phyloP scores from a whole-genome alignment of 139 green algal species.

The Chlorella ohadii region DNA sequence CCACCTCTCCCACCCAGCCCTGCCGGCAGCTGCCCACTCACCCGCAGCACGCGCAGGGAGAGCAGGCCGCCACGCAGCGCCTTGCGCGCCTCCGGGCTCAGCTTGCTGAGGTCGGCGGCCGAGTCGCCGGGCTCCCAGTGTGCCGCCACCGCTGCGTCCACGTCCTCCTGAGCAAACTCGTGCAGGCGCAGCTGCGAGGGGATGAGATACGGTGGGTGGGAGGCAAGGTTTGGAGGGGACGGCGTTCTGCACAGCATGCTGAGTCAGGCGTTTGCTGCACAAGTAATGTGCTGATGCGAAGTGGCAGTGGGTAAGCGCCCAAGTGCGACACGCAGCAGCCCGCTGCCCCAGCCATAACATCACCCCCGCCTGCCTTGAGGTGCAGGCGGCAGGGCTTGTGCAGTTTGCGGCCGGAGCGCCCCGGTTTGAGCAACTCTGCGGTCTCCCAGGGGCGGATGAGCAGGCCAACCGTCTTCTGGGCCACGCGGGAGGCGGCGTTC shows the following conservation, averaged over 20 bases:
- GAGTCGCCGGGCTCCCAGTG: not conserved
- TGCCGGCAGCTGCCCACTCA: not conserved
- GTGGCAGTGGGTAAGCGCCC: too few species aligned
- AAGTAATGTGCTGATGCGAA: too few species aligned
- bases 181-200: not conserved
- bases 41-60: conserved; percentile 1
- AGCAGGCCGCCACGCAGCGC: conserved; percentile 24
- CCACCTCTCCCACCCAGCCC: too few species aligned
- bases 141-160: not conserved
- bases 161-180: not conserved
- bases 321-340: too few species aligned
- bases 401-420: not conserved
- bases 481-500: not conserved
- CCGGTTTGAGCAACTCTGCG: not conserved
- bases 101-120: not conserved
- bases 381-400: conserved; percentile 21
- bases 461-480: conserved; percentile 13
- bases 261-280: too few species aligned
- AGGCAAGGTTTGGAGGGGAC: too few species aligned
- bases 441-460: conserved; percentile 27
- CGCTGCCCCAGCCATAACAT: too few species aligned
- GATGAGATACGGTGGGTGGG: not conserved
- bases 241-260: too few species aligned
- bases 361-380: not conserved
- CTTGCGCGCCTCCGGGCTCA: not conserved